Percentiles rank a stretch among this genome's conserved stretches.
Conservation (phyloP, 495 filamentous ascomycete genomes). For the Podospora comata region DNA sequence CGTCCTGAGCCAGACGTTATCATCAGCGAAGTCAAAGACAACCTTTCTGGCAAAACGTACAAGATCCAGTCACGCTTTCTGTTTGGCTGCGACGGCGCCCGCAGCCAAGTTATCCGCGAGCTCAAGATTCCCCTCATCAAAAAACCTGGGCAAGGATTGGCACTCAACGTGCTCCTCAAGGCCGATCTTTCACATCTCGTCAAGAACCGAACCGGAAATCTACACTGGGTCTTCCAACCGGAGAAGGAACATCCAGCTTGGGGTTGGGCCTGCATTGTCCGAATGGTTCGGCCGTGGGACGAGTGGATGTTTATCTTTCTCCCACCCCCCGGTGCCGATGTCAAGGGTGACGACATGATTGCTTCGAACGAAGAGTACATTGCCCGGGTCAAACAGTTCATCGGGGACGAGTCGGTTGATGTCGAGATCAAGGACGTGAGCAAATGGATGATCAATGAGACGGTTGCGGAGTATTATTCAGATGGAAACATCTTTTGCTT, state of each 20-base stretch:
- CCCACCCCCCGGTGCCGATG: slow-evolving; percentile 31
- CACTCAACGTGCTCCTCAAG: slow-evolving; percentile 52
- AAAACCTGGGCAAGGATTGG: slow-evolving; percentile 52
- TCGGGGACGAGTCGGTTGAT: slow-evolving; percentile 48
- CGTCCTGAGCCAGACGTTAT: slow-evolving; percentile 31
- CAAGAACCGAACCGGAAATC: slow-evolving; percentile 48
- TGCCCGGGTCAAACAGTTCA: slow-evolving; percentile 42
- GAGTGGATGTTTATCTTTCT: slow-evolving; percentile 49
- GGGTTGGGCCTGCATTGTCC: slow-evolving; percentile 35
- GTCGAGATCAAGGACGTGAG: slow-evolving; percentile 37
- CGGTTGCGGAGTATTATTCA: slow-evolving; percentile 41
- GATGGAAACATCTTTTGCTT: slow-evolving; percentile 45
- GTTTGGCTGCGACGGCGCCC: slow-evolving; percentile 57
- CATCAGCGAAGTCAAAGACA: slow-evolving; percentile 43
- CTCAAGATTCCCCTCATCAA: slow-evolving; percentile 48
- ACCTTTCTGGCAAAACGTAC: slow-evolving; percentile 41
- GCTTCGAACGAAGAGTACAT: slow-evolving; percentile 38
- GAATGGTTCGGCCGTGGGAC: slow-evolving; percentile 45
- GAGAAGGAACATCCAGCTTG: slow-evolving; percentile 35
- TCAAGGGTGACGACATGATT: slow-evolving; percentile 32
- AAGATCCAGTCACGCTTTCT: slow-evolving; percentile 52
- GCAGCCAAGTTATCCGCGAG: slow-evolving; percentile 50
- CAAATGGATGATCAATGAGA: slow-evolving; percentile 46
- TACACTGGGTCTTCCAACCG: slow-evolving; percentile 51
- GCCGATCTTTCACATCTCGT: slow-evolving; percentile 53